Evolutionary conservation across 257 asterid genomes (phyloP), one percentile per base, ranked within the genome.

Genomic region (Nyctanthes arbortristis): DNA sequence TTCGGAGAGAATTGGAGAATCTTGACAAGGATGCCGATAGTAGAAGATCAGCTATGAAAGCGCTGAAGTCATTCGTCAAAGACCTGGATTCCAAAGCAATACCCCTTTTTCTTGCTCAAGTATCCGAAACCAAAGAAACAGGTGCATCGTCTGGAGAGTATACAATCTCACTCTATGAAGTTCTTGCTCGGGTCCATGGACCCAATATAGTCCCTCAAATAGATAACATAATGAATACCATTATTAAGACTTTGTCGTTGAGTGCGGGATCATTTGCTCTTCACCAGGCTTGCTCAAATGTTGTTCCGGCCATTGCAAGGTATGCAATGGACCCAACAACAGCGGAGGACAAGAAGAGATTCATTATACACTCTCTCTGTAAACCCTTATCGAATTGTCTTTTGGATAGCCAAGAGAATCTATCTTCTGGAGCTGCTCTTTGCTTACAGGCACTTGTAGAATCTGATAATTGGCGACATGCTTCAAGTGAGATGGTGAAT

Each of bases 211-310:
- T 82, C 32, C 85, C 96, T 69, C 97, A 89, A 47, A 89, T 93
- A 31, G 90, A 84, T 45, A 90, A 88, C 80, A 90, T 93, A 27
- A 90, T 90, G 97, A 74, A 36, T 84, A 84, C 92, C 75, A 79
- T 93, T 61, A 77, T 93, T 66, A 86, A 86, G 78, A 93, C 96
- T 61, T 74, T 93, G 79, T 77, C 87, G 20, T 79, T 78, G 20
- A 93, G 99, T 69, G 94, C 88, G 1, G 99, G 97, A 37, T 88
- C 97, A 35, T 93, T 87, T 75, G 89, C 97, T 65, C 99, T 93
- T 80, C 99, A 93, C 66, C 96, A 89, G 79, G 96, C 99, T 62
- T 91, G 99, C 82, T 86, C 99, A 2, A 93, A 93, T 78, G 99
- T 93, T 79, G 96, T 87, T 71, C 96, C 96, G 13, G 91, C 97